Evolutionary conservation across 1,284 basidiomycete species (phyloP).

Genomic region (Tylopilus sp.): DNA sequence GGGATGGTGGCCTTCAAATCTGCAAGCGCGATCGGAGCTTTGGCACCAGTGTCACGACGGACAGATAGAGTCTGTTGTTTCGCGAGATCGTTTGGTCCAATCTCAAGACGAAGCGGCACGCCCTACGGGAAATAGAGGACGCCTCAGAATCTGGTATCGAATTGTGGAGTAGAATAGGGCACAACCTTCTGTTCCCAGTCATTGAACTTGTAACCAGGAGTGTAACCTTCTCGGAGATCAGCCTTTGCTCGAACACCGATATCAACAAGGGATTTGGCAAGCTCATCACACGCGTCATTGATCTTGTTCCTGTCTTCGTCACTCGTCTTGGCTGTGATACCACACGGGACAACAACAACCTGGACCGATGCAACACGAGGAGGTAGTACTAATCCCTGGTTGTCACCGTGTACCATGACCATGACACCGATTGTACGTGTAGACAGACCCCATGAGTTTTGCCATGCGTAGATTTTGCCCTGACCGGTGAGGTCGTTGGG

Average conservation of each 20-base stretch:
- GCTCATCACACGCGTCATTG: conserved; percentile 74
- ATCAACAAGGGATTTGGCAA: conserved; percentile 70
- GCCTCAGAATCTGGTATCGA: background rate
- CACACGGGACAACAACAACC: conserved; percentile 91
- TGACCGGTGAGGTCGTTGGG: conserved; percentile 72
- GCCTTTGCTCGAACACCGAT: conserved; percentile 84
- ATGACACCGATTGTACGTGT: conserved; percentile 98
- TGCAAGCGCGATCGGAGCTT: conserved; percentile 70
- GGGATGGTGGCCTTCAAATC: conserved; percentile 62
- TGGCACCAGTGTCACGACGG: conserved; percentile 85
- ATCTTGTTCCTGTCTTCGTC: conserved; percentile 72
- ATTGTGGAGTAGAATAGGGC: background rate
- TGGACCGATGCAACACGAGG: conserved; percentile 93
- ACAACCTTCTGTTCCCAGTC: conserved; percentile 96
- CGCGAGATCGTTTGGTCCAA: conserved; percentile 91
- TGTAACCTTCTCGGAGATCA: conserved; percentile 93
- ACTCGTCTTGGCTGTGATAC: conserved; percentile 81
- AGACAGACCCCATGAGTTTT: conserved; percentile 98
- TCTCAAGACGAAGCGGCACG: conserved; percentile 94
- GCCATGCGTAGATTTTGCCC: conserved; percentile 85
- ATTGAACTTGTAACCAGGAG: conserved; percentile 98
- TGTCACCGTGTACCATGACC: conserved; percentile 99
- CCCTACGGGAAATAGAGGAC: conserved; percentile 56
- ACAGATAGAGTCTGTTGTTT: conserved; percentile 84
- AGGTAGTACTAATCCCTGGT: conserved; percentile 95